Evolutionary conservation across 2,329 filamentous ascomycete species (phyloP), one percentile per base, ranked within the genome.

Genomic region (Metarhizium anisopliae): DNA sequence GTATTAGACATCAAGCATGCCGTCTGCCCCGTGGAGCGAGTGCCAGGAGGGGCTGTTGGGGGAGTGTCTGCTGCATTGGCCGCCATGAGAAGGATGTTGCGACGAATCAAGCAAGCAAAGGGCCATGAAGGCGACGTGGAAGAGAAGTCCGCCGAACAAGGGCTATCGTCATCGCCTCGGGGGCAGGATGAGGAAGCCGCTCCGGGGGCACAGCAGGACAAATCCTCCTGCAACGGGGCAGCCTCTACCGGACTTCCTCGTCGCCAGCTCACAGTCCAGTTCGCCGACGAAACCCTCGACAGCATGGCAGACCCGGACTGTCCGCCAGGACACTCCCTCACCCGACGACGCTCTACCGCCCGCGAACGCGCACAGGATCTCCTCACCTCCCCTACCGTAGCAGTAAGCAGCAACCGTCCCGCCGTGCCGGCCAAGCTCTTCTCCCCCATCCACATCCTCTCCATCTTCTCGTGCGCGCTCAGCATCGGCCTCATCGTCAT

Each of bases 371-470:
- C 75, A 35, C 72, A 73, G 54, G 75, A 77, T 57, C 68, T 72
- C 40, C 64, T 77, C n/a, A 67, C 71, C 6, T 72, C 73, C 57
- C 71, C 73, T 11, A 76, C 72, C 36, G 67, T 76, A 55, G 70
- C 70, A 7, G 63, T 64, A 54, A 63, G 59, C 6, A 65, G 67
- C 13, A 64, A 70, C 40, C 71, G 73, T 3, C 76, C 76, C 35
- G 74, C 76, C 20, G 73, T 83, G 6, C 78, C 78, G 1, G 72
- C 77, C 2, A 71, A 69, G 45, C 64, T 73, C 47, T 74, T 72
- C 58, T 82, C 79, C 2, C 79, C 81, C 5, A 67, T 84, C 2
- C 78, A 82, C 58, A 63, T 82, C 14, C 70, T 85, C 10, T 75
- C 77, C 2, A 60, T 80, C 14, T 64, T 79, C 43, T 84, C 81